Percentiles rank a stretch among this genome's conserved stretches.
Conservation (phyloP, 192 early-diverging fungal genomes). For the Spizellomyces sp. region DNA sequence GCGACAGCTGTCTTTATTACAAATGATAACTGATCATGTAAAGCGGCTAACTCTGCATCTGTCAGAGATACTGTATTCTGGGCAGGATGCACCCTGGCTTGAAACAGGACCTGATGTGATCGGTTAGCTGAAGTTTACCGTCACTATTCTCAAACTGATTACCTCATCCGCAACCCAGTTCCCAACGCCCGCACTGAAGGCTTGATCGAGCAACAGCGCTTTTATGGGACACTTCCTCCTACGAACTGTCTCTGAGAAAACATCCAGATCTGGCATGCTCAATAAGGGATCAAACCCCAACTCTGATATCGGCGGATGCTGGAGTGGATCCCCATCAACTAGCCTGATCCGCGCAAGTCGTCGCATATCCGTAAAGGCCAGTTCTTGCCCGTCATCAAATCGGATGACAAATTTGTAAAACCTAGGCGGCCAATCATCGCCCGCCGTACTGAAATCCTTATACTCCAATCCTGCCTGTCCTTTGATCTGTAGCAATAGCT, state of each 20-base stretch:
- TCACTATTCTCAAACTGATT: not conserved
- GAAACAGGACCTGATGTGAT: conserved; percentile 59
- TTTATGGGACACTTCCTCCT: conserved; percentile 65
- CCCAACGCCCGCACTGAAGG: conserved; percentile 77
- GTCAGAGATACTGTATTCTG: conserved; percentile 53
- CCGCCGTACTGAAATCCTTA: conserved; percentile 40
- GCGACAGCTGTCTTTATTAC: conserved; percentile 61
- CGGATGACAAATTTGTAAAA: conserved; percentile 67
- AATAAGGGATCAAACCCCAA: conserved; percentile 80
- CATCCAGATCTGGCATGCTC: conserved; percentile 51
- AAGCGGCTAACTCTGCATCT: conserved; percentile 41
- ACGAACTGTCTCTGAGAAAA: conserved; percentile 47
- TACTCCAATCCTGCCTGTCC: conserved; percentile 33
- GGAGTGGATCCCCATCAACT: conserved; percentile 52
- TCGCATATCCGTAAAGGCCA: conserved; percentile 67
- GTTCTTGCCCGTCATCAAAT: conserved; percentile 35
- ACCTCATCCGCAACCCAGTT: conserved; percentile 88
- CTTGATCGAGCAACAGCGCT: conserved; percentile 73
- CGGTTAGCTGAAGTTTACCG: not conserved
- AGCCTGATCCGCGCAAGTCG: conserved; percentile 69
- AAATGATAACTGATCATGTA: conserved; percentile 51
- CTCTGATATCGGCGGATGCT: conserved; percentile 51
- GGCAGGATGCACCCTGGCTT: conserved; percentile 70
- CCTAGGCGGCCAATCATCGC: conserved; percentile 66
- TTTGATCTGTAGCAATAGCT: conserved; percentile 27